Evolutionary conservation across 208 protist species (phyloP).

Genomic region (Acanthamoeba healyi): DNA sequence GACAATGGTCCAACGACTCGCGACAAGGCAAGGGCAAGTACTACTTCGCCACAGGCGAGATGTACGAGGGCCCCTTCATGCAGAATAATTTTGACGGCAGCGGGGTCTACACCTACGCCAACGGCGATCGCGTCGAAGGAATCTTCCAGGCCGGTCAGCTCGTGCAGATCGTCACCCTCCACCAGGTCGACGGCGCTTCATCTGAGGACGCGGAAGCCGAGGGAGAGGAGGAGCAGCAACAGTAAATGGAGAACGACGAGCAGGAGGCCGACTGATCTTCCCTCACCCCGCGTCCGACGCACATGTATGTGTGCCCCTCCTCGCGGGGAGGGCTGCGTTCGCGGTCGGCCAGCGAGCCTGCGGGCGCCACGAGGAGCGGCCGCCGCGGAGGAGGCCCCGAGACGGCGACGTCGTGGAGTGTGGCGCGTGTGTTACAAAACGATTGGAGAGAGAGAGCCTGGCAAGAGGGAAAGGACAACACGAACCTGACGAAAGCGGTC

Average conservation of each 20-base stretch:
- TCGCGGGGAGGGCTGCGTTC: too few species aligned
- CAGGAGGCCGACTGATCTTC: background rate
- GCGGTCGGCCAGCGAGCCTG: too few species aligned
- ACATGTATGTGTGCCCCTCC: too few species aligned
- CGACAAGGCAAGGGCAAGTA: constrained; percentile 12
- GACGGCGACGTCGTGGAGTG: too few species aligned
- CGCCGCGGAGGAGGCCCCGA: too few species aligned
- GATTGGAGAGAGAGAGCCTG: too few species aligned
- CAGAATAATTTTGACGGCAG: constrained; percentile 36
- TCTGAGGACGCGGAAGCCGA: background rate
- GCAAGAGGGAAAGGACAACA: too few species aligned
- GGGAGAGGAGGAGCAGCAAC: background rate
- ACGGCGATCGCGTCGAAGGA: constrained; percentile 35
- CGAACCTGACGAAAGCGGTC: too few species aligned
- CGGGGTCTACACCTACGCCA: constrained; percentile 49
- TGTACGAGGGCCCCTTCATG: constrained; percentile 38
- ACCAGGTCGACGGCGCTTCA: background rate
- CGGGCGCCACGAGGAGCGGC: too few species aligned
- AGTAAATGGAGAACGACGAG: background rate
- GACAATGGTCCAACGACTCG: constrained; percentile 22
- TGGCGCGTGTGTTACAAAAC: too few species aligned
- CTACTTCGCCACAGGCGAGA: constrained; percentile 6
- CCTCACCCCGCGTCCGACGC: too few species aligned
- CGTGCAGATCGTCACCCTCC: constrained; percentile 22
- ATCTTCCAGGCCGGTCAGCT: constrained; percentile 38